These are phyloP conservation scores for Akanthomyces dipterigenus DNA, from an alignment of 2,329 filamentous ascomycete genomes.

Conservation along the genomic window DNA sequence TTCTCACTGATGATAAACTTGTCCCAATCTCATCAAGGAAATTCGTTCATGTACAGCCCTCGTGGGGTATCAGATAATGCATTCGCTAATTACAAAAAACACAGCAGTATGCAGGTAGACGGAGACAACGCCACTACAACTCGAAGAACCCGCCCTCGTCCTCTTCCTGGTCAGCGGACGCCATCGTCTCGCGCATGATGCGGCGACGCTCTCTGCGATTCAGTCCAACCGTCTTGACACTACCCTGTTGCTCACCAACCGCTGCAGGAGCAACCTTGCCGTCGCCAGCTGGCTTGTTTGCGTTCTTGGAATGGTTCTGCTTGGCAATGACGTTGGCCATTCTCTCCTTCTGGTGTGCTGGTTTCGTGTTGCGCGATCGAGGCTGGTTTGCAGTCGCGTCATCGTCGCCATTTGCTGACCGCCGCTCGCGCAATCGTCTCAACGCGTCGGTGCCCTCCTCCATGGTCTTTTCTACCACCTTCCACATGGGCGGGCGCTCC, in stretches of 20 bases:
- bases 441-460: slow-evolving; percentile 46
- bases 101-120: neutral
- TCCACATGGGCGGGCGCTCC: slow-evolving; percentile 58
- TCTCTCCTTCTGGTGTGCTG: slow-evolving; percentile 2
- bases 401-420: slow-evolving; percentile 17
- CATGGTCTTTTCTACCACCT: slow-evolving; percentile 57
- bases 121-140: neutral
- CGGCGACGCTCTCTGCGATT: slow-evolving; percentile 31
- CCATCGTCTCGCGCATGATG: slow-evolving; percentile 27
- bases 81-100: slow-evolving; percentile 8
- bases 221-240: slow-evolving; percentile 19
- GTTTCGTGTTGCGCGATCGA: neutral
- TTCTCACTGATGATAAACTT: neutral
- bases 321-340: slow-evolving; percentile 12
- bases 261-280: slow-evolving; percentile 12
- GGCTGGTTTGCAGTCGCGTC: neutral
- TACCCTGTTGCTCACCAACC: slow-evolving; percentile 17
- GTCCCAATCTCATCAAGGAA: neutral
- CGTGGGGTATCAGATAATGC: neutral
- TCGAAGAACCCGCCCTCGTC: slow-evolving; percentile 55
- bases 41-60: neutral
- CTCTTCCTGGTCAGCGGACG: slow-evolving; percentile 31
- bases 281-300: slow-evolving; percentile 20
- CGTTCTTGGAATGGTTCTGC: slow-evolving; percentile 17
- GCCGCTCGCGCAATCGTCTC: slow-evolving; percentile 49